phyloP scores from a whole-genome alignment of 495 filamentous ascomycete species.

The Hypoxylon cercidicola region DNA sequence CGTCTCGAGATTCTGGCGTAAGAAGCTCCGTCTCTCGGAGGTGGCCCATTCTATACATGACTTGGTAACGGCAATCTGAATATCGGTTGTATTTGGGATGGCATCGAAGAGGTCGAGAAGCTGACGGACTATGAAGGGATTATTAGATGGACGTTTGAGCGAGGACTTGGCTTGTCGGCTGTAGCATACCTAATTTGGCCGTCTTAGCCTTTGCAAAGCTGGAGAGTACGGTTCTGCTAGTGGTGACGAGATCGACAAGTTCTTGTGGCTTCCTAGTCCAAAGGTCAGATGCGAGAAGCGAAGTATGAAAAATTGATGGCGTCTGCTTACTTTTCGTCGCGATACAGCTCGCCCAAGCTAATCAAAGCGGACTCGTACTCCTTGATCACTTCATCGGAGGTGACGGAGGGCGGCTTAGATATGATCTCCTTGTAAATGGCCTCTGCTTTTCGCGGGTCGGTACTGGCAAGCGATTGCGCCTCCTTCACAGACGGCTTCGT shows the following conservation, averaged over 20 bases:
- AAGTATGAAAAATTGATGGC: conserved; percentile 2
- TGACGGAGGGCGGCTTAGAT: conserved; percentile 81
- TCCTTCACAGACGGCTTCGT: conserved; percentile 62
- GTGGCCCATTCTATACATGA: conserved; percentile 99
- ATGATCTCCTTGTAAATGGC: conserved; percentile 87
- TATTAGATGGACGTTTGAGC: conserved; percentile 10
- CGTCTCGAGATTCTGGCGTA: conserved; percentile 97
- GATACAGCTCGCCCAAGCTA: conserved; percentile 89
- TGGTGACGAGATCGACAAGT: conserved; percentile 89
- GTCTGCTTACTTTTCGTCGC: conserved; percentile 76
- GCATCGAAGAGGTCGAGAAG: conserved; percentile 94
- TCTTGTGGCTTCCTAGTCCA: conserved; percentile 74
- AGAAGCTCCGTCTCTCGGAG: conserved; percentile 89
- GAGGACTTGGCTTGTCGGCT: not conserved
- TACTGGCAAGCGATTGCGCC: conserved; percentile 83
- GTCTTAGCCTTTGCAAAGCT: conserved; percentile 99
- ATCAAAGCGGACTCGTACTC: conserved; percentile 89
- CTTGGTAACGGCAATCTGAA: conserved; percentile 91
- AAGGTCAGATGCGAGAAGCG: conserved; percentile 23
- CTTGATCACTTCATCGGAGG: conserved; percentile 79
- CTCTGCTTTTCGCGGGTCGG: conserved; percentile 82
- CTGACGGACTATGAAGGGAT: conserved; percentile 78
- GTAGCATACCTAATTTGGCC: conserved; percentile 85
- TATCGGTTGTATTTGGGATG: conserved; percentile 92
- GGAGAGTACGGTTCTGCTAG: conserved; percentile 88